Evolutionary conservation across 2,329 filamentous ascomycete species (phyloP).

Genomic region (Colletotrichum plurivorum): DNA sequence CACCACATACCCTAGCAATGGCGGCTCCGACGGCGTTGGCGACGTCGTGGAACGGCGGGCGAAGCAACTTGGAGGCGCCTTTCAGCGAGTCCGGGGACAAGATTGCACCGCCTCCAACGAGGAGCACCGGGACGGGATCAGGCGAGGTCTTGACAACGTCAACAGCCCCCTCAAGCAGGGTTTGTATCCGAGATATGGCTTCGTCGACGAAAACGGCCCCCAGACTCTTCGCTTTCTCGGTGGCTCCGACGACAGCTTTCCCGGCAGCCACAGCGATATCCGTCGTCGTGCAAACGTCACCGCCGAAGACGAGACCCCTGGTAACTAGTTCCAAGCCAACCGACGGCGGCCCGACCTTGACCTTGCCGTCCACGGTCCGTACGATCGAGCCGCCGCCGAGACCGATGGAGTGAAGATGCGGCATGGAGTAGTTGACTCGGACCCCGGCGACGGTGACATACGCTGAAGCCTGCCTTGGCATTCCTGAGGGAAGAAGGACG

Average conservation of each 20-base stretch:
- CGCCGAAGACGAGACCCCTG: slow-evolving; percentile 63
- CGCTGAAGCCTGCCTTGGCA: slow-evolving; percentile 74
- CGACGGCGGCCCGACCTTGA: slow-evolving; percentile 64
- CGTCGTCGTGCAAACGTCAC: slow-evolving; percentile 62
- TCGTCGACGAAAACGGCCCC: slow-evolving; percentile 46
- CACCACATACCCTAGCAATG: slow-evolving; percentile 70
- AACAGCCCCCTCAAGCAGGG: slow-evolving; percentile 44
- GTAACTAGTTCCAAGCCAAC: slow-evolving; percentile 63
- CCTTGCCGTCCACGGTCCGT: slow-evolving; percentile 45
- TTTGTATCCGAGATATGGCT: slow-evolving; percentile 40
- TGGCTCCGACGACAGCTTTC: slow-evolving; percentile 62
- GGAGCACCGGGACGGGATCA: slow-evolving; percentile 52
- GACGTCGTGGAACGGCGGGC: slow-evolving; percentile 69
- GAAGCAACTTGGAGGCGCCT: slow-evolving; percentile 70
- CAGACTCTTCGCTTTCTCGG: slow-evolving; percentile 43
- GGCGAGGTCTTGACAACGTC: slow-evolving; percentile 47
- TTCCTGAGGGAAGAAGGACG: slow-evolving; percentile 68
- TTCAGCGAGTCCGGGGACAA: slow-evolving; percentile 68
- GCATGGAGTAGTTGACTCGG: slow-evolving; percentile 69
- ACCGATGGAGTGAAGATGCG: slow-evolving; percentile 35
- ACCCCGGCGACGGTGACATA: slow-evolving; percentile 75
- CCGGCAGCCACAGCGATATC: slow-evolving; percentile 61
- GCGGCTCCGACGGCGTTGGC: slow-evolving; percentile 77
- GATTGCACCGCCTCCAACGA: slow-evolving; percentile 75
- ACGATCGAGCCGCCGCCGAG: slow-evolving; percentile 60